A percentile compares a stretch with the other conserved stretches of the same genome.
Evolutionary conservation across 352 stramenopile genomes (phyloP).

Genomic region (Aphanomyces astaci): DNA sequence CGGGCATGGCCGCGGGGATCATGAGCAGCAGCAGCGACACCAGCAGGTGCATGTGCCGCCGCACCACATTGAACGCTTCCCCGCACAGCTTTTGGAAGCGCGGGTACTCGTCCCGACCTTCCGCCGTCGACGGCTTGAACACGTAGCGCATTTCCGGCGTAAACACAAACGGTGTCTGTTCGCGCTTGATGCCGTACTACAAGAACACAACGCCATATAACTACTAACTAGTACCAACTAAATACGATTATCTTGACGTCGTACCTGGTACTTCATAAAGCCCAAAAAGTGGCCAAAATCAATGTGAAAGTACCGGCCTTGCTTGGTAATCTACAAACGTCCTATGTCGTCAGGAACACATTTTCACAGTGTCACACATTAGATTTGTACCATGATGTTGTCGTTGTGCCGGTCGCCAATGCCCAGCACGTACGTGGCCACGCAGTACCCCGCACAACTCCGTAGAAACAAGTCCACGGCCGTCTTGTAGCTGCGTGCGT

Average conservation of each 20-base stretch:
- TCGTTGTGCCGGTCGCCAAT: constrained; percentile 94
- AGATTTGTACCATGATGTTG: constrained; percentile 89
- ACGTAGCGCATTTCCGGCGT: constrained; percentile 83
- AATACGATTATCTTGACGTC: neutral
- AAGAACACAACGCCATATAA: neutral
- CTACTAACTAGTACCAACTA: neutral
- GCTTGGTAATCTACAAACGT: constrained; percentile 47
- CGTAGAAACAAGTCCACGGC: constrained; percentile 82
- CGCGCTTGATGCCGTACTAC: constrained; percentile 67
- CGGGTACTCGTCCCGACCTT: constrained; percentile 58
- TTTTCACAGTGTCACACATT: neutral
- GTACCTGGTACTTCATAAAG: constrained; percentile 81
- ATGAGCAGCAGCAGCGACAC: constrained; percentile 79
- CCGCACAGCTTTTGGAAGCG: constrained; percentile 66
- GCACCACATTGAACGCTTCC: constrained; percentile 64
- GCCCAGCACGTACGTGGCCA: constrained; percentile 90
- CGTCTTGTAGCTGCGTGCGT: constrained; percentile 50
- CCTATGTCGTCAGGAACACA: no score
- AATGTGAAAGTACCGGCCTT: constrained; percentile 83
- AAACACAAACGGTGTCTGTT: constrained; percentile 83
- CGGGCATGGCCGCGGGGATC: constrained; percentile 78
- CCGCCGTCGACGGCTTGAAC: constrained; percentile 44
- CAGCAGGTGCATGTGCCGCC: constrained; percentile 80
- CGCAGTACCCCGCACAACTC: constrained; percentile 88
- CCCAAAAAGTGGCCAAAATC: constrained; percentile 84